Base-by-base conservation (phyloP, 371 early-diverging fungal species). In the Syncephalis fuscata region DNA sequence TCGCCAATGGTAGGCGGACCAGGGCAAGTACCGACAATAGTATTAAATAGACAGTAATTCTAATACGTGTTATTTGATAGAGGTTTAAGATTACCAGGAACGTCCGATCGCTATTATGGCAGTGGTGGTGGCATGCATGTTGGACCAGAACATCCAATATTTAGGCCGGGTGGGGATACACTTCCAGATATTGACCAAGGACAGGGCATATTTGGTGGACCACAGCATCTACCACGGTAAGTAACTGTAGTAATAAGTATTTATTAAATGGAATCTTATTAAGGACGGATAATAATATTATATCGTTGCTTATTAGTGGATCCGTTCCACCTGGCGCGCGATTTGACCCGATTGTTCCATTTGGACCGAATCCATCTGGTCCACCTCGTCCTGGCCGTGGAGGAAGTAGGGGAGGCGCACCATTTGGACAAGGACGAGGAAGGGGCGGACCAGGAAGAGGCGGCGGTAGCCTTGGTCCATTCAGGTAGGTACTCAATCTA, bases 251-350 rank as follows among this genome's bases (percentile, higher is more conserved):
- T 39, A n/a, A 2, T 38, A 39, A 45, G n/a, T 17, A 43, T 8
- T 43, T 20, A 20, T 22, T 45, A 15, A 24, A 9, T 4, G n/a
- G 9, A 21, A 45, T 45, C 5, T 11, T 15, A 24, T 9, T 0
- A 42, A 36, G 5, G 32, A 23, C 20, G 15, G 16, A n/a, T 37
- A 23, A 48, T 8, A 20, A 15, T 38, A 49, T 26, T 4, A 38
- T 51, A n/a, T n/a, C n/a, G n/a, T n/a, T n/a, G n/a, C n/a, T n/a
- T 7, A 45, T 0, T 47, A 68, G 76, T 52, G 85, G 81, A 15
- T 72, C 87, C 17, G 89, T 89, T 5, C 94, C 94, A 2, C 85
- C 87, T n/a, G 91, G 91, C 11, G 94, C 94, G 3, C 72, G 92
- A 19, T 93, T 88, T 64, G 92, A 93, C 57, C 94, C 92, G 0